Conservation (phyloP, 805 yeast genomes). For the Vanderwaltozyma yarrowii region DNA sequence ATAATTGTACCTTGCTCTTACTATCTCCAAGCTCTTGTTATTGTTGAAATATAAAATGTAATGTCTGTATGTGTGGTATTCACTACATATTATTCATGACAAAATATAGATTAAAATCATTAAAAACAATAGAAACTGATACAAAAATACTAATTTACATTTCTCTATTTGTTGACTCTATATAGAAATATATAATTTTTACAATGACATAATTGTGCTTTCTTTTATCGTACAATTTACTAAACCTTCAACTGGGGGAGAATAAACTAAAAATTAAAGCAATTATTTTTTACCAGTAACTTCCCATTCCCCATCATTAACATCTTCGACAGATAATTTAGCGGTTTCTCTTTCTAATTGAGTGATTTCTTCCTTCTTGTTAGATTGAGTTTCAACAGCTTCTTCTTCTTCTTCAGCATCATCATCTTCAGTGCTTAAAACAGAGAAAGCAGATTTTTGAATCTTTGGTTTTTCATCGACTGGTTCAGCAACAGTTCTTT, state of each 20-base stretch:
- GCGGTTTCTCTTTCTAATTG: constrained; percentile 31
- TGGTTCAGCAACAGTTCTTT: constrained; percentile 11
- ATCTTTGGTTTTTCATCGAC: constrained; percentile 26
- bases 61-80: too few relatives aligned
- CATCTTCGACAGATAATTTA: constrained; percentile 30
- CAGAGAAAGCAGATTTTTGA: constrained; percentile 40
- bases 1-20: too few relatives aligned
- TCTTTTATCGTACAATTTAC: not conserved
- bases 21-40: too few relatives aligned
- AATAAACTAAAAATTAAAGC: not conserved
- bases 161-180: not conserved
- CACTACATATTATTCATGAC: too few relatives aligned
- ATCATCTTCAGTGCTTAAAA: constrained; percentile 43
- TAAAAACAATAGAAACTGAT: too few relatives aligned
- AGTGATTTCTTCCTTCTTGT: constrained; percentile 7
- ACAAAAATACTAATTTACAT: not conserved
- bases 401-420: constrained; percentile 35
- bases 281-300: constrained; percentile 35
- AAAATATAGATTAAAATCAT: too few relatives aligned
- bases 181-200: not conserved
- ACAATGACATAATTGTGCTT: not conserved
- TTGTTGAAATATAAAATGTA: too few relatives aligned
- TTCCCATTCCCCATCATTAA: constrained; percentile 36
- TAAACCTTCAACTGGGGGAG: too few relatives aligned
- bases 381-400: constrained; percentile 4